phyloP scores from a whole-genome alignment of 768 basidiomycete species.

The Auricularia sp. region DNA sequence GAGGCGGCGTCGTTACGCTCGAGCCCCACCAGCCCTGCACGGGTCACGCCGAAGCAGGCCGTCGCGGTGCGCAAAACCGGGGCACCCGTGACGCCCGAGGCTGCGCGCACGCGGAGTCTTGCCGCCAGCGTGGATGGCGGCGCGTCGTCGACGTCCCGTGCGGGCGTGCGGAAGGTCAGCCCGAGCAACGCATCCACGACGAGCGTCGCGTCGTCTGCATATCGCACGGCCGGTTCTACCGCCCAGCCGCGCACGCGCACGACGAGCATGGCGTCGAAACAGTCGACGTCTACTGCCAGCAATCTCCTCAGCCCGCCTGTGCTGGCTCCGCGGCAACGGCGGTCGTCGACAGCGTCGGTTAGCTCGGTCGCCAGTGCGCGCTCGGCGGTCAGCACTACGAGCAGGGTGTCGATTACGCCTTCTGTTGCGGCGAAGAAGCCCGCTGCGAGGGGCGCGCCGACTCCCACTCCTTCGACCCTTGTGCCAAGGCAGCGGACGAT shows the following conservation, averaged over 20 bases:
- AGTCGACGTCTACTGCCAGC: slow-evolving; percentile 19
- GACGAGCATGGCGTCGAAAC: slow-evolving; percentile 22
- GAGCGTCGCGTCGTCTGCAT: slow-evolving; percentile 33
- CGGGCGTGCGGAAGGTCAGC: background rate
- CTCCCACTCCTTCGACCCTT: slow-evolving; percentile 6
- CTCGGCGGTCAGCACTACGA: background rate
- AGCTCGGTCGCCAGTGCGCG: slow-evolving; percentile 8
- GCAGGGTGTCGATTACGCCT: background rate
- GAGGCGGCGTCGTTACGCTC: background rate
- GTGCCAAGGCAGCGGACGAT: slow-evolving; percentile 7
- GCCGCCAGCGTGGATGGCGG: background rate
- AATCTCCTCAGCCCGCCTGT: slow-evolving; percentile 7
- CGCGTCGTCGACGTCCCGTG: background rate
- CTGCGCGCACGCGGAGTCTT: background rate
- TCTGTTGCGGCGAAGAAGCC: slow-evolving; percentile 5
- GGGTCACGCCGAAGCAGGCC: slow-evolving; percentile 7
- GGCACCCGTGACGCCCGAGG: background rate
- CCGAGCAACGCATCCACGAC: slow-evolving; percentile 17
- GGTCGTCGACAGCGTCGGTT: slow-evolving; percentile 15
- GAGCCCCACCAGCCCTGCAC: background rate
- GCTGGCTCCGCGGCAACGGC: slow-evolving; percentile 10
- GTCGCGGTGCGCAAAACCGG: slow-evolving; percentile 9
- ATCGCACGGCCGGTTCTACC: slow-evolving; percentile 31
- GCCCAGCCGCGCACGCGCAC: slow-evolving; percentile 17
- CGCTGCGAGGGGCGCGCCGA: slow-evolving; percentile 5